phyloP scores from a whole-genome alignment of 2,329 filamentous ascomycete genomes.

The Microsporum canis region DNA sequence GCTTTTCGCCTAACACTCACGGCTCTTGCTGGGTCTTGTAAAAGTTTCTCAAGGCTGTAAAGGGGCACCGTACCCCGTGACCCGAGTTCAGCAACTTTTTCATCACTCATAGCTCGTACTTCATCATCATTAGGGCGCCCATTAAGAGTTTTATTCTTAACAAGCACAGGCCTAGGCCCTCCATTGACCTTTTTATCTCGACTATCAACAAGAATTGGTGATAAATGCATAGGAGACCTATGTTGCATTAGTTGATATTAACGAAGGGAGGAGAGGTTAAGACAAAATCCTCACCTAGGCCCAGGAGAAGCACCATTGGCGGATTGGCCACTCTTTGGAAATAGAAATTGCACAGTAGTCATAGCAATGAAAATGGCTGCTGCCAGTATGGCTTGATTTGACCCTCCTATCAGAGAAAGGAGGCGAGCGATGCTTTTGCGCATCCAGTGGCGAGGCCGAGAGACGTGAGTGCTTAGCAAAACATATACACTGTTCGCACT shows the following conservation, averaged over 20 bases:
- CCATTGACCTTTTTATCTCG: neutral
- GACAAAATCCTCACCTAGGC: neutral
- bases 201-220: neutral
- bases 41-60: neutral
- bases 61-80: neutral
- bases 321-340: neutral
- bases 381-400: neutral
- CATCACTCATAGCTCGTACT: neutral
- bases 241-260: neutral
- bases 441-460: neutral
- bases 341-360: neutral
- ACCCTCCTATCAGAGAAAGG: neutral
- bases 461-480: neutral
- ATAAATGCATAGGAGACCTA: neutral
- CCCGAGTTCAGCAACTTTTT: neutral
- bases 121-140: neutral
- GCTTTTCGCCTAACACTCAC: conserved; percentile 84
- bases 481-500: neutral
- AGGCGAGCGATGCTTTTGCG: neutral
- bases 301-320: neutral
- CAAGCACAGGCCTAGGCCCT: neutral
- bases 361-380: neutral
- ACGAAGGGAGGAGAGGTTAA: too few relatives aligned
- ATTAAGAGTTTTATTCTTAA: neutral
- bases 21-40: conserved; percentile 41